phyloP scores from a whole-genome alignment of 495 filamentous ascomycete genomes.

The Elaphomyces granulatus region DNA sequence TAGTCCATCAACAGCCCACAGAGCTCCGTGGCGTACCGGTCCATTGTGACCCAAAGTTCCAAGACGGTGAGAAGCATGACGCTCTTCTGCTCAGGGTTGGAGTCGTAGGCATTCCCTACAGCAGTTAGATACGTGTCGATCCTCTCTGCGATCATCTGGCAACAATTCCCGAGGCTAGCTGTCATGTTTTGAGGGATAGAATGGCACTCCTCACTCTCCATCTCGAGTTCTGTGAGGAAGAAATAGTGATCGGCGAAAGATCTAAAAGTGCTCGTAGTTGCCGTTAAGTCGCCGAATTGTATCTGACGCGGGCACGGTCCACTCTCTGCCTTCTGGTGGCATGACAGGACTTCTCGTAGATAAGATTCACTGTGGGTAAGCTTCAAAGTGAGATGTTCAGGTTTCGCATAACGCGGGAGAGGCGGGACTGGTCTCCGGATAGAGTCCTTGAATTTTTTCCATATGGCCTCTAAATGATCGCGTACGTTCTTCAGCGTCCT shows the following conservation, averaged over 20 bases:
- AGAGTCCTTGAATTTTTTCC: constrained; percentile 19
- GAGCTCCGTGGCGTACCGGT: constrained; percentile 28
- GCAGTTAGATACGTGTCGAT: constrained; percentile 24
- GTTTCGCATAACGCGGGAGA: constrained; percentile 24
- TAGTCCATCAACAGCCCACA: constrained; percentile 37
- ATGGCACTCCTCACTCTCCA: constrained; percentile 7
- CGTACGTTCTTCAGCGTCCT: constrained; percentile 15
- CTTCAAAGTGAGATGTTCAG: constrained; percentile 17
- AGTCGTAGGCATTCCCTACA: constrained; percentile 27
- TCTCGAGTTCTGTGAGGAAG: constrained; percentile 16
- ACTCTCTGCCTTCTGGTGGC: too few relatives aligned
- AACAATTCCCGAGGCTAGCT: constrained; percentile 8
- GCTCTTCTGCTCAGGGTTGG: constrained; percentile 34
- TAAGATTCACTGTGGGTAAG: constrained; percentile 33
- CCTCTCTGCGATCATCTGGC: constrained; percentile 17
- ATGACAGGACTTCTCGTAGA: constrained; percentile 16
- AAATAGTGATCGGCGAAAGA: constrained; percentile 15
- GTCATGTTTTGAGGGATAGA: background rate
- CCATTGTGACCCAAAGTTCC: constrained; percentile 45
- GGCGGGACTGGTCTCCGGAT: constrained; percentile 17
- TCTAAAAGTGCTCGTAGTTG: constrained; percentile 18
- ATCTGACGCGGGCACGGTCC: too few relatives aligned
- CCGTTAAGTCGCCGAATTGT: too few relatives aligned
- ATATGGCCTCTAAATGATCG: constrained; percentile 13
- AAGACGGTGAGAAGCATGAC: constrained; percentile 41